phyloP scores from a whole-genome alignment of 257 asterid species.

The Solanum etuberosum region DNA sequence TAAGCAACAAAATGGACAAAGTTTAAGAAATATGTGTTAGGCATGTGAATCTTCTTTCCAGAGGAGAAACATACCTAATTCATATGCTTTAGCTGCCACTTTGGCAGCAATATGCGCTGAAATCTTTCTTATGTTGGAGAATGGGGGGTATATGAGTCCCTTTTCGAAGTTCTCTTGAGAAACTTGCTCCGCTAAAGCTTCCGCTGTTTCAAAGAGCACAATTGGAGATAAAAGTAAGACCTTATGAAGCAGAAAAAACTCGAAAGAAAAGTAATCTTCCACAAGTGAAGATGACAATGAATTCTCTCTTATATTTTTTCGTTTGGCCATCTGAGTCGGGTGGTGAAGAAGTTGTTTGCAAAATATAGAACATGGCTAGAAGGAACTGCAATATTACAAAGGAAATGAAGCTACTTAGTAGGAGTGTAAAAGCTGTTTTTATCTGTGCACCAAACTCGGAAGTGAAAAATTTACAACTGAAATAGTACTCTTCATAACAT shows the following conservation, averaged over 20 bases:
- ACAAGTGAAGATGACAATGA: background rate
- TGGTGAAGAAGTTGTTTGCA: background rate
- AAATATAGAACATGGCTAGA: background rate
- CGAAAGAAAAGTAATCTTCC: background rate
- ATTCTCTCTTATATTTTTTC: background rate
- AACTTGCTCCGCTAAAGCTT: constrained; percentile 76
- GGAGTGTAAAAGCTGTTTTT: background rate
- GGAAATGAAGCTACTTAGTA: background rate
- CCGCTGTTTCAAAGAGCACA: constrained; percentile 50
- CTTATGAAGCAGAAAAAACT: background rate
- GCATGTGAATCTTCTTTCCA: background rate
- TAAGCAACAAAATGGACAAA: background rate
- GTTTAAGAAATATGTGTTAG: background rate
- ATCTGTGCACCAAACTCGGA: background rate
- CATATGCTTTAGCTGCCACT: constrained; percentile 88
- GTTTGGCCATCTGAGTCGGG: background rate
- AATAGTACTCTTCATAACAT: background rate
- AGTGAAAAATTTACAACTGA: background rate
- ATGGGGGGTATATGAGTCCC: constrained; percentile 81
- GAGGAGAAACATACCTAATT: constrained; percentile 42
- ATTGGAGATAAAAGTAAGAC: background rate
- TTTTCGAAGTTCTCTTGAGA: constrained; percentile 62
- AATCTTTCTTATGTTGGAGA: constrained; percentile 69
- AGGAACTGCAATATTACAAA: background rate
- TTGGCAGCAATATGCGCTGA: constrained; percentile 84